These are phyloP conservation scores for Alternaria novae-zelandiae DNA, from an alignment of 2,329 filamentous ascomycete species.

Conservation along the genomic window DNA sequence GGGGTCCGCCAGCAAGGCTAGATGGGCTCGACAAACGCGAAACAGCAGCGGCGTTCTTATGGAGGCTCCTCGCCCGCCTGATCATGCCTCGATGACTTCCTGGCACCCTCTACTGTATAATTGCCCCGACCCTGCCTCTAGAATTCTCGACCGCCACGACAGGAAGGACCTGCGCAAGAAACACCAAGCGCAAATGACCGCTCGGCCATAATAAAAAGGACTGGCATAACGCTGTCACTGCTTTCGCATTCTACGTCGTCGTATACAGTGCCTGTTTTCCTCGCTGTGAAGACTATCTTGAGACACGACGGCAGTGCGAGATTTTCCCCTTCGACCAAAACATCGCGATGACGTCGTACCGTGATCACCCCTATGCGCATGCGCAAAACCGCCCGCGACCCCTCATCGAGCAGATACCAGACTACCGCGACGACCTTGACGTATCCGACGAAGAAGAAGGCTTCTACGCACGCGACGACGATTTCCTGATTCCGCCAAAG, in stretches of 20 bases:
- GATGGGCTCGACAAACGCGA: conserved; percentile 8
- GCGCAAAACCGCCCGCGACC: conserved; percentile 23
- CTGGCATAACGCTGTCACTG: background rate
- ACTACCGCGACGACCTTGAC: conserved; percentile 36
- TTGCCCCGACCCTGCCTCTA: background rate
- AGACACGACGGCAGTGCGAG: background rate
- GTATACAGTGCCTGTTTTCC: background rate
- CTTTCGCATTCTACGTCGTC: background rate
- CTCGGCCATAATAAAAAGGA: background rate
- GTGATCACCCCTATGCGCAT: conserved; percentile 19
- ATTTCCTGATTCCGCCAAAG: conserved; percentile 41
- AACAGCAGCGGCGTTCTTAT: conserved; percentile 7
- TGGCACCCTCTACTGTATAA: background rate
- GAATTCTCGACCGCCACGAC: background rate
- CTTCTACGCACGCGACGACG: conserved; percentile 46
- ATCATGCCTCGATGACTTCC: background rate
- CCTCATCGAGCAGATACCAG: conserved; percentile 42
- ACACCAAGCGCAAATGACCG: background rate
- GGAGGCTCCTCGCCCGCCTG: background rate
- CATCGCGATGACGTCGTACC: conserved; percentile 32
- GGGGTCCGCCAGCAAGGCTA: conserved; percentile 3
- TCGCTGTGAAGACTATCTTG: background rate
- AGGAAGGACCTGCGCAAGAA: background rate
- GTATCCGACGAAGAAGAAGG: conserved; percentile 50
- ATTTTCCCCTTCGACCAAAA: background rate